Conservation (phyloP, 2,329 filamentous ascomycete species). For the Sporothrix humicola region DNA sequence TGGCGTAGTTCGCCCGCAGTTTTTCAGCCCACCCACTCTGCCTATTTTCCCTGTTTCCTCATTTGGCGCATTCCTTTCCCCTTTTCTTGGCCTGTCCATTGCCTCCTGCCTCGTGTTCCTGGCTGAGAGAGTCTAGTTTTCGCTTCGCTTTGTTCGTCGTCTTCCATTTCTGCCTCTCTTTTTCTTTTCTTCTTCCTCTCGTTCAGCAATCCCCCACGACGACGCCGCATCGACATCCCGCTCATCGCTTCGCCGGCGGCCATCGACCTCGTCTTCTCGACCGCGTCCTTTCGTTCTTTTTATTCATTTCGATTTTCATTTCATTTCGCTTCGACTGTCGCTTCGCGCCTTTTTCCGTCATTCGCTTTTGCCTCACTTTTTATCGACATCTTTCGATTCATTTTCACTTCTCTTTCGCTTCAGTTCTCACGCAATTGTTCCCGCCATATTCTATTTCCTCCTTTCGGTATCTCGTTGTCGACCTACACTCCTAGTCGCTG, state of each 20-base stretch:
- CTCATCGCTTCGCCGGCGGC: slow-evolving; percentile 11
- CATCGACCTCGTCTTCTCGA: background rate
- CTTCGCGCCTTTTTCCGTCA: background rate
- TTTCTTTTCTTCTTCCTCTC: background rate
- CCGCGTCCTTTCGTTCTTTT: slow-evolving; percentile 11
- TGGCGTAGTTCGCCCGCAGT: slow-evolving; percentile 11
- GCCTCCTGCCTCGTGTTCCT: slow-evolving; percentile 32
- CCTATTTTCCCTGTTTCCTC: slow-evolving; percentile 30
- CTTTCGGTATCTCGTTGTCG: background rate
- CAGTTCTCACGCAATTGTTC: background rate
- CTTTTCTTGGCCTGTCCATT: slow-evolving; percentile 23
- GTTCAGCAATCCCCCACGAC: slow-evolving; percentile 21
- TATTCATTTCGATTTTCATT: background rate
- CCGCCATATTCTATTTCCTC: background rate
- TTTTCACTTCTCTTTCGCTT: background rate
- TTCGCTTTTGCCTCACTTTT: slow-evolving; percentile 15
- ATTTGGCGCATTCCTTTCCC: slow-evolving; percentile 29
- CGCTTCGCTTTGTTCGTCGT: slow-evolving; percentile 3
- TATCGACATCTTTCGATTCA: background rate
- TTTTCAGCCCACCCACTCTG: slow-evolving; percentile 18
- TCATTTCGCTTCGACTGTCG: background rate
- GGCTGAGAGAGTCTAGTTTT: background rate
- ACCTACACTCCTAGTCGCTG: background rate
- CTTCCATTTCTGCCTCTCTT: background rate
- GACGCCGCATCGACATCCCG: slow-evolving; percentile 20